These are phyloP conservation scores for Onygenales sp. DNA, from an alignment of 2,329 filamentous ascomycete genomes.

Conservation along the genomic window DNA sequence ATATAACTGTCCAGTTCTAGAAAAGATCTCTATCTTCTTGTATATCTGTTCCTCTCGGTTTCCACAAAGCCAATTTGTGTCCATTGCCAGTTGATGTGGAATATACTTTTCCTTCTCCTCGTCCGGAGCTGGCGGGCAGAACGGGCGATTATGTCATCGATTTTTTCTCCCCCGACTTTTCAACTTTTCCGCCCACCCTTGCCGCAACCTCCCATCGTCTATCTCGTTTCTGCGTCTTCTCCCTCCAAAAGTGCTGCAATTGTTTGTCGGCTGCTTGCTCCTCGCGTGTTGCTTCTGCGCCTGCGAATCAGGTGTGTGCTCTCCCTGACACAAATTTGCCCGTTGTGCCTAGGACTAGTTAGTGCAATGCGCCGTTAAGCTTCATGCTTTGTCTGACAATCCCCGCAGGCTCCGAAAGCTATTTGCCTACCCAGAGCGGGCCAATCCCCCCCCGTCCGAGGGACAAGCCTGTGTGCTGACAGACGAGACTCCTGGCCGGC, in stretches of 20 bases:
- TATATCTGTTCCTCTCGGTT: background rate
- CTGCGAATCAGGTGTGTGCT: background rate
- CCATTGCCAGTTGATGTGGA: background rate
- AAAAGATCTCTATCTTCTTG: too few relatives aligned
- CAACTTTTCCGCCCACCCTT: background rate
- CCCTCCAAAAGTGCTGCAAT: too few relatives aligned
- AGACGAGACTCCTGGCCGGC: too few relatives aligned
- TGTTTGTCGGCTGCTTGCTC: too few relatives aligned
- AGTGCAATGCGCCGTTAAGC: background rate
- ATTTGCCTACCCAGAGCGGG: background rate
- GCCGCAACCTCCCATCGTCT: background rate
- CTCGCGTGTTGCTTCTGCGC: too few relatives aligned
- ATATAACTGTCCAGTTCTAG: background rate
- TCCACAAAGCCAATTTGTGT: background rate
- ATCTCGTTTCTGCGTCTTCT: background rate
- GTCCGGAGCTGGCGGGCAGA: background rate
- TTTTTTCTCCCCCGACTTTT: background rate
- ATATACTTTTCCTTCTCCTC: background rate
- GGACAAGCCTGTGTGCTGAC: too few relatives aligned
- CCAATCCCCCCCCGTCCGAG: too few relatives aligned
- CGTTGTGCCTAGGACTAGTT: too few relatives aligned
- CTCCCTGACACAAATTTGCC: background rate
- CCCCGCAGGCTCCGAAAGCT: background rate
- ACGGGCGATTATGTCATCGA: background rate
- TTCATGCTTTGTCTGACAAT: background rate